Conservation (phyloP, 1,284 basidiomycete species). For the Clitocybe nebularis region DNA sequence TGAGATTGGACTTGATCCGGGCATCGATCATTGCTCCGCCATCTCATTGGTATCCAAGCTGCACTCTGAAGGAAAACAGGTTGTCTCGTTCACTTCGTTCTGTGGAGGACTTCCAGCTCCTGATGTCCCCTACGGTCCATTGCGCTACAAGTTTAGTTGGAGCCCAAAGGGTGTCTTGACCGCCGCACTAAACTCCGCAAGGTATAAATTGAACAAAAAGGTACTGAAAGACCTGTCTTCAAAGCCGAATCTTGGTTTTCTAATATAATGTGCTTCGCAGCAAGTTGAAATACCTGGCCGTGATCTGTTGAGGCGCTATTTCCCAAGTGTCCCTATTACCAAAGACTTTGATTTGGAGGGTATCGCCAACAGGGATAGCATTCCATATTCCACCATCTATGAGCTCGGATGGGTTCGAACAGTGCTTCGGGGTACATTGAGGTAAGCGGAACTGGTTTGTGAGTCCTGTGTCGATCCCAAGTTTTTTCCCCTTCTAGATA, state of each 20-base stretch:
- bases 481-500: conserved; percentile 55
- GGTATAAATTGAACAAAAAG: conserved; percentile 60
- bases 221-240: conserved; percentile 27
- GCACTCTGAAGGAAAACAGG: conserved; percentile 53
- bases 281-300: conserved; percentile 43
- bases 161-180: conserved; percentile 84
- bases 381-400: conserved; percentile 77
- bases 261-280: background rate
- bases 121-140: conserved; percentile 54
- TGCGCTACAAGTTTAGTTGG: conserved; percentile 97
- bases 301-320: conserved; percentile 54
- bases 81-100: conserved; percentile 86
- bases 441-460: conserved; percentile 36
- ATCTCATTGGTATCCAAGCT: conserved; percentile 69
- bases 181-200: conserved; percentile 78
- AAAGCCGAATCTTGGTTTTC: background rate
- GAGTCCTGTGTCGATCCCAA: background rate
- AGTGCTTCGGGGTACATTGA: conserved; percentile 82
- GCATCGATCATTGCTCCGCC: conserved; percentile 94
- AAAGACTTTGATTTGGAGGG: conserved; percentile 78
- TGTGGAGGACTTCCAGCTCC: conserved; percentile 92
- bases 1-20: conserved; percentile 93
- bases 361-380: conserved; percentile 84
- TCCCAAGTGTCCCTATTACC: conserved; percentile 66
- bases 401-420: conserved; percentile 54